A percentile compares a stretch with the other conserved stretches of the same genome.
These are phyloP conservation scores for Didymella exigua DNA, from an alignment of 2,329 filamentous ascomycete genomes.

Conservation along the genomic window DNA sequence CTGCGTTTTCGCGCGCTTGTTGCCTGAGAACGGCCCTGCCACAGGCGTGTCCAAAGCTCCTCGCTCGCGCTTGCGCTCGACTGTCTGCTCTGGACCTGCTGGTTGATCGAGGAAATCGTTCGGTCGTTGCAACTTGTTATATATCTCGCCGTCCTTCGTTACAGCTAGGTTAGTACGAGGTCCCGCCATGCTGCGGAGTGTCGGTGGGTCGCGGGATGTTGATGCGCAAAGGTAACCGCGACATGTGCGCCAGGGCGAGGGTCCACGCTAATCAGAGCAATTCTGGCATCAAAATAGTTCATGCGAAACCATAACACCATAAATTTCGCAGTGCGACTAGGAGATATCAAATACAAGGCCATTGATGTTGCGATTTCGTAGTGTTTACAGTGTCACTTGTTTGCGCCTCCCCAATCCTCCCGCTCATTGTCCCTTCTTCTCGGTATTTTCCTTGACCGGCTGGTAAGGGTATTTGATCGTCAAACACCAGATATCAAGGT, in stretches of 20 bases:
- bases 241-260: neutral
- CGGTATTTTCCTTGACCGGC: conserved; percentile 45
- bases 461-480: conserved; percentile 85
- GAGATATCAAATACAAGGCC: neutral
- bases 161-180: conserved; percentile 35
- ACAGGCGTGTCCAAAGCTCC: conserved; percentile 8
- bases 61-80: conserved; percentile 34
- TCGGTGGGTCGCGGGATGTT: neutral
- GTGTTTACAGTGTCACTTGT: neutral
- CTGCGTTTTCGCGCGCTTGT: conserved; percentile 23
- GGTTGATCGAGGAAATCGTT: conserved; percentile 30
- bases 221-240: neutral
- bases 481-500: conserved; percentile 96
- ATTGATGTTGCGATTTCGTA: neutral
- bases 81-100: conserved; percentile 1
- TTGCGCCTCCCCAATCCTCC: neutral
- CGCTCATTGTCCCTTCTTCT: conserved; percentile 35
- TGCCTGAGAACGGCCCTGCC: conserved; percentile 1
- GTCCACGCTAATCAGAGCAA: neutral
- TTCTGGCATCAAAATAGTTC: neutral
- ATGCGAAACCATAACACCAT: no score
- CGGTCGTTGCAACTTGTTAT: conserved; percentile 47
- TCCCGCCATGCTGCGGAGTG: conserved; percentile 28
- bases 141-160: conserved; percentile 43
- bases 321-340: neutral